Conservation (phyloP, 352 stramenopile genomes). For the Phytophthora tubulina region DNA sequence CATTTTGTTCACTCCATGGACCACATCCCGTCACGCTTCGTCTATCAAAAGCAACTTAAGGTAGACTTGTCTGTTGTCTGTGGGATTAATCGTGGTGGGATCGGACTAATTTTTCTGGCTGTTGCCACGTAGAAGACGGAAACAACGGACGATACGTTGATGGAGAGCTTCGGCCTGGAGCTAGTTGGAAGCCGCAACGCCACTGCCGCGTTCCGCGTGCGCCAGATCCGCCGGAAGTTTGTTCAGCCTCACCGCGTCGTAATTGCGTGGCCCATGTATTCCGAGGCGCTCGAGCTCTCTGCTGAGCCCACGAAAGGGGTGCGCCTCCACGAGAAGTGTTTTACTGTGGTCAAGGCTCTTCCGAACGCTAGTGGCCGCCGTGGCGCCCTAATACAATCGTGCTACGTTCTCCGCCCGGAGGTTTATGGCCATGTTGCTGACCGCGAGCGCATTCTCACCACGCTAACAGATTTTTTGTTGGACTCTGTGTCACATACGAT, state of each 20-base stretch:
- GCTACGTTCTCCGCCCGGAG: slow-evolving; percentile 70
- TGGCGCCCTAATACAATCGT: slow-evolving; percentile 74
- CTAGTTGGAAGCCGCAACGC: slow-evolving; percentile 57
- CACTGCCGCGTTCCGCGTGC: slow-evolving; percentile 61
- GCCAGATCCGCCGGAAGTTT: slow-evolving; percentile 64
- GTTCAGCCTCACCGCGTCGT: slow-evolving; percentile 63
- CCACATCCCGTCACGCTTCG: slow-evolving; percentile 60
- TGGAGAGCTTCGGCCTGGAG: slow-evolving; percentile 66
- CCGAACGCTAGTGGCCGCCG: slow-evolving; percentile 42
- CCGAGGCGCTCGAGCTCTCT: slow-evolving; percentile 61
- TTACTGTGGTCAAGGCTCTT: slow-evolving; percentile 69
- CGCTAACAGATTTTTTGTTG: slow-evolving; percentile 76
- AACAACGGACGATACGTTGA: slow-evolving; percentile 57
- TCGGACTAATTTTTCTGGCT: slow-evolving; percentile 25
- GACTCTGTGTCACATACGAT: slow-evolving; percentile 68
- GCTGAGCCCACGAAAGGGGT: slow-evolving; percentile 65
- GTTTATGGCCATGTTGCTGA: slow-evolving; percentile 73
- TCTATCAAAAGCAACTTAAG: slow-evolving; percentile 66
- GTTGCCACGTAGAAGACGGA: slow-evolving; percentile 51
- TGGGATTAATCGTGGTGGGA: not conserved
- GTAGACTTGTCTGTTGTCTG: slow-evolving; percentile 23
- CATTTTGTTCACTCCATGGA: slow-evolving; percentile 70
- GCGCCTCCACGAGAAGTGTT: slow-evolving; percentile 65
- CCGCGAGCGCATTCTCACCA: slow-evolving; percentile 66
- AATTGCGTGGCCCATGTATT: slow-evolving; percentile 66